A percentile compares a stretch with the other conserved stretches of the same genome.
phyloP scores from a whole-genome alignment of 768 basidiomycete species.

The Boletus reticuloceps region DNA sequence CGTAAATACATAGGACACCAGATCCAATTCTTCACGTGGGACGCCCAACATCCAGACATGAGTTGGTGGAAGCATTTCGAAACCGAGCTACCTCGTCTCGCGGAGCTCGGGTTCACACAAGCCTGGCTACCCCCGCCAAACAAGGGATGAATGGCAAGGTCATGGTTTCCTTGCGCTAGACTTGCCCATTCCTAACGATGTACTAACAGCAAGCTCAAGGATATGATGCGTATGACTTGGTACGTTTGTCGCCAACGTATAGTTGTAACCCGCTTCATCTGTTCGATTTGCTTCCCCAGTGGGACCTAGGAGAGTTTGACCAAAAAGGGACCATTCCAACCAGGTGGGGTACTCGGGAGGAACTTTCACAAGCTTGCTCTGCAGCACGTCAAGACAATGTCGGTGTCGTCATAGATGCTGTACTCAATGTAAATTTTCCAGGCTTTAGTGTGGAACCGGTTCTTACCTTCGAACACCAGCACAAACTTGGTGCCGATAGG shows the following conservation, averaged over 20 bases:
- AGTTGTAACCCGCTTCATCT: neutral
- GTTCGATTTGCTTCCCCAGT: slow-evolving; percentile 41
- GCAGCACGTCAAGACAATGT: slow-evolving; percentile 68
- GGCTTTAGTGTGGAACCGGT: neutral
- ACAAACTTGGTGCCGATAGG: slow-evolving; percentile 83
- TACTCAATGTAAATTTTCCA: slow-evolving; percentile 66
- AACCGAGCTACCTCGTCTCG: slow-evolving; percentile 57
- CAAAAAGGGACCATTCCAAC: slow-evolving; percentile 72
- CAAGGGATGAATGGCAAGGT: slow-evolving; percentile 62
- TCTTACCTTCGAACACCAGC: slow-evolving; percentile 40
- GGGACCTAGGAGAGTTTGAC: slow-evolving; percentile 85
- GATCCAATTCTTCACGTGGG: slow-evolving; percentile 90
- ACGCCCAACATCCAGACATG: slow-evolving; percentile 49
- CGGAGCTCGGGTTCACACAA: slow-evolving; percentile 72
- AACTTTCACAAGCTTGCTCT: slow-evolving; percentile 67
- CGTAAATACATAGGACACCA: slow-evolving; percentile 15
- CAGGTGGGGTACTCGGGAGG: slow-evolving; percentile 85
- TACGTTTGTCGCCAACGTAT: slow-evolving; percentile 29
- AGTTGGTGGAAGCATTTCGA: slow-evolving; percentile 86
- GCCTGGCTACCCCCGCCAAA: slow-evolving; percentile 84
- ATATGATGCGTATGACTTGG: slow-evolving; percentile 86
- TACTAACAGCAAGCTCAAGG: slow-evolving; percentile 66
- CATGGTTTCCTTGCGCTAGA: neutral
- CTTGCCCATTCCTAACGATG: slow-evolving; percentile 6
- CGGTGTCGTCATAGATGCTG: slow-evolving; percentile 80